Base-by-base conservation (phyloP, 2,329 filamentous ascomycete species). In the Fusarium sp. region DNA sequence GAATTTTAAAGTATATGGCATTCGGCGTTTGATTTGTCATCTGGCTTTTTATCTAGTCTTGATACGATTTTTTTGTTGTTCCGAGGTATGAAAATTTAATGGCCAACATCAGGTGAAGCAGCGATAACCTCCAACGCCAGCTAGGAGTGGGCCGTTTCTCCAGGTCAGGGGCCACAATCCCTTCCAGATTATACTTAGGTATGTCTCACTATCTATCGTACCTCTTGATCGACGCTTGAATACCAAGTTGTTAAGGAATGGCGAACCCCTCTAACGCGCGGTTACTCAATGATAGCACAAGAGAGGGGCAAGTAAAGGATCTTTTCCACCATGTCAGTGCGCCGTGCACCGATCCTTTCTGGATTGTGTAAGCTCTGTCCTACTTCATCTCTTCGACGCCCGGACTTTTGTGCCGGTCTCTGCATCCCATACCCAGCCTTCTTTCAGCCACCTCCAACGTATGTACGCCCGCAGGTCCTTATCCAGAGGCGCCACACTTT, bases 361-460 rank as follows among this genome's bases (percentile, higher is more conserved):
- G 11, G 24, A n/a, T 29, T 50, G 24, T 29, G 24, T 13, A 10
- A n/a, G 22, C 9, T 31, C 2, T 20, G 27, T n/a, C 47, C 47
- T 47, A 11, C 24, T 14, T 54, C 42, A 42, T 0, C 64, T 56
- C 0, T 24, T 27, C 0, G 59, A 71, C 3, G 58, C 63, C 18
- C 50, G 31, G 0, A 50, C 18, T 16, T 62, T 73, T 2, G 18
- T 2, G 0, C 72, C 73, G 6, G 70, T 75, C 6, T 65, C 72
- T 0, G 72, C 72, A 27, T 74, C 24, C 72, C 72, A 74, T 18
- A 75, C 22, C 72, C 72, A 75, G 0, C 72, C 62, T 11, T 68
- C 52, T 0, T 65, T 75, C 0, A 75, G 56, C 73, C 73, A 75
- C 70, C 70, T 75, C 73, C 73, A 75, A 2, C 72, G 35, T 0